phyloP scores from a whole-genome alignment of 768 basidiomycete species.

The Pulveroboletus sp. region DNA sequence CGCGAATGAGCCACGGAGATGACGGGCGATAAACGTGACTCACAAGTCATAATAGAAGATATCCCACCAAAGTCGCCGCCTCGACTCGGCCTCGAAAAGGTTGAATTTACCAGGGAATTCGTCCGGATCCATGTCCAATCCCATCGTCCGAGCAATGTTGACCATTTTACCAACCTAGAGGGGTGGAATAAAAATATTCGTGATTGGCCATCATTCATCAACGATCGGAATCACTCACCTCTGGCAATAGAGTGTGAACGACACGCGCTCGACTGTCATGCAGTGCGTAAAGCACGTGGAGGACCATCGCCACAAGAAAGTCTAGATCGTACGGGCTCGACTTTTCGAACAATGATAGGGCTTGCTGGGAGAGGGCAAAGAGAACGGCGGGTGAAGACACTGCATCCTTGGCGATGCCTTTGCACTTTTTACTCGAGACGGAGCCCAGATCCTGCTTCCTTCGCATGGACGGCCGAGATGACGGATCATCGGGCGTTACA shows the following conservation, averaged over 20 bases:
- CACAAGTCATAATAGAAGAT: slow-evolving; percentile 76
- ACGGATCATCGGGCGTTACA: slow-evolving; percentile 20
- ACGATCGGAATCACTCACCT: slow-evolving; percentile 28
- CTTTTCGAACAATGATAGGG: slow-evolving; percentile 42
- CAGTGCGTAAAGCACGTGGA: slow-evolving; percentile 53
- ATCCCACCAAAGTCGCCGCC: slow-evolving; percentile 75
- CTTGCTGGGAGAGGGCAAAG: slow-evolving; percentile 48
- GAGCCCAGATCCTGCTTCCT: slow-evolving; percentile 21
- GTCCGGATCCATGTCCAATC: slow-evolving; percentile 58
- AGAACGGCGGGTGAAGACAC: slow-evolving; percentile 37
- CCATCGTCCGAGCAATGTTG: slow-evolving; percentile 61
- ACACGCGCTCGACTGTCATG: slow-evolving; percentile 49
- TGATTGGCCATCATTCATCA: slow-evolving; percentile 23
- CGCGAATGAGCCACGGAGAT: slow-evolving; percentile 11
- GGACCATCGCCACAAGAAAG: slow-evolving; percentile 54
- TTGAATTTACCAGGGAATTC: slow-evolving; percentile 46
- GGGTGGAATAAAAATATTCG: neutral
- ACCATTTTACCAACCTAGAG: slow-evolving; percentile 66
- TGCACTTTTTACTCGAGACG: slow-evolving; percentile 21
- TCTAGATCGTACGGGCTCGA: slow-evolving; percentile 49
- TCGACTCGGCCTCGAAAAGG: slow-evolving; percentile 50
- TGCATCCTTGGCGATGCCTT: slow-evolving; percentile 29
- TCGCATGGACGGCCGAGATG: slow-evolving; percentile 19
- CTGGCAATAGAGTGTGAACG: slow-evolving; percentile 30
- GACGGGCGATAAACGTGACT: slow-evolving; percentile 27